Conservation (phyloP, 495 filamentous ascomycete species). For the Bryoglossum gracile region DNA sequence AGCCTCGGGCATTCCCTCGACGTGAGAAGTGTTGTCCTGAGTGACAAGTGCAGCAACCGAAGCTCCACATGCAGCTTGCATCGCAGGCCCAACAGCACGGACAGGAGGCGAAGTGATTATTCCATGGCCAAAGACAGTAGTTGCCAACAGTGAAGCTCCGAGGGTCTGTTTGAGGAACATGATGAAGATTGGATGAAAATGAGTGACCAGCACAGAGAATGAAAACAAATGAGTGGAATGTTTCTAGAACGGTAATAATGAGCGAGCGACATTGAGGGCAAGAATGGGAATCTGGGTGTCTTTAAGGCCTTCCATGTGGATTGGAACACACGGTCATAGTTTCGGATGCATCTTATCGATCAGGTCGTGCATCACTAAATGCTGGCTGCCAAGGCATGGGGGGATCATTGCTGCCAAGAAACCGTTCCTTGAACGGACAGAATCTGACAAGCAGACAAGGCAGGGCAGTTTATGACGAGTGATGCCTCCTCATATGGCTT, state of each 20-base stretch:
- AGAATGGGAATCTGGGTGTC: neutral
- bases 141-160: constrained; percentile 28
- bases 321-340: neutral
- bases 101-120: constrained; percentile 50
- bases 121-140: constrained; percentile 53
- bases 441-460: too few species aligned
- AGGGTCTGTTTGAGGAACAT: neutral
- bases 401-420: too few species aligned
- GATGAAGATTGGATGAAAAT: constrained; percentile 4
- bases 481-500: too few species aligned
- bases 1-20: constrained; percentile 57
- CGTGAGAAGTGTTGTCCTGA: constrained; percentile 59
- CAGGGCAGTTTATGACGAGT: too few species aligned
- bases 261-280: neutral
- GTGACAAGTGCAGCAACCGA: constrained; percentile 54
- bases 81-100: constrained; percentile 54
- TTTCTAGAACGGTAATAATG: neutral
- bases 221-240: neutral
- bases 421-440: too few species aligned
- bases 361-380: neutral
- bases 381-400: too few species aligned
- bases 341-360: constrained; percentile 1
- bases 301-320: too few species aligned
- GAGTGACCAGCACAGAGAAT: constrained; percentile 8
- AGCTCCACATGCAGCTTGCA: constrained; percentile 52